These are phyloP conservation scores for Viridothelium virens DNA, from an alignment of 495 filamentous ascomycete genomes.

Conservation along the genomic window DNA sequence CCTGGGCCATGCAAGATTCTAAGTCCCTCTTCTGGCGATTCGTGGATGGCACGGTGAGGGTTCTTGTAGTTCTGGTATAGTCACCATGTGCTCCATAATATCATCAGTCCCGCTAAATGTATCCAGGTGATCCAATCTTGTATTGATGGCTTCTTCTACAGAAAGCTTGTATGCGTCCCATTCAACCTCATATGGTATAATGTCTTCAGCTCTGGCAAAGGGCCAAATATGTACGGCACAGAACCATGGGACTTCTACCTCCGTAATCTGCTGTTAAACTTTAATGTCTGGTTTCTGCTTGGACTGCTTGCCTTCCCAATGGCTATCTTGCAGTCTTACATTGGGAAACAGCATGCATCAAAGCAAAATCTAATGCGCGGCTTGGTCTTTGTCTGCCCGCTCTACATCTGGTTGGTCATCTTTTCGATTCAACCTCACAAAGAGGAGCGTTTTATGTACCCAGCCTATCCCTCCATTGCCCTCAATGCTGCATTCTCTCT, in stretches of 20 bases:
- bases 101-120: conserved; percentile 21
- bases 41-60: conserved; percentile 58
- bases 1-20: conserved; percentile 37
- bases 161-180: conserved; percentile 65
- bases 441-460: conserved; percentile 98
- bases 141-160: conserved; percentile 77
- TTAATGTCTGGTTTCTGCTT: conserved; percentile 86
- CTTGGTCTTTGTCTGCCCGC: conserved; percentile 68
- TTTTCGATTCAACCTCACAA: conserved; percentile 94
- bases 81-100: neutral
- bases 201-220: conserved; percentile 69
- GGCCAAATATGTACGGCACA: conserved; percentile 90
- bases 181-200: conserved; percentile 97
- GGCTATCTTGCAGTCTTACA: conserved; percentile 43
- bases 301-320: conserved; percentile 67
- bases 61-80: conserved; percentile 63
- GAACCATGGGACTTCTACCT: conserved; percentile 98
- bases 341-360: conserved; percentile 37
- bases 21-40: conserved; percentile 38
- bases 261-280: conserved; percentile 85
- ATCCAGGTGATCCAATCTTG: conserved; percentile 49
- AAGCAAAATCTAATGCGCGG: conserved; percentile 53
- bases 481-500: conserved; percentile 82
- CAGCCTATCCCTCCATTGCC: conserved; percentile 85
- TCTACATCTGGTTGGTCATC: conserved; percentile 91